A percentile compares a stretch with the other conserved stretches of the same genome.
These are phyloP conservation scores for Aspergillus ochraceoroseus DNA, from an alignment of 2,329 filamentous ascomycete genomes.

Conservation along the genomic window DNA sequence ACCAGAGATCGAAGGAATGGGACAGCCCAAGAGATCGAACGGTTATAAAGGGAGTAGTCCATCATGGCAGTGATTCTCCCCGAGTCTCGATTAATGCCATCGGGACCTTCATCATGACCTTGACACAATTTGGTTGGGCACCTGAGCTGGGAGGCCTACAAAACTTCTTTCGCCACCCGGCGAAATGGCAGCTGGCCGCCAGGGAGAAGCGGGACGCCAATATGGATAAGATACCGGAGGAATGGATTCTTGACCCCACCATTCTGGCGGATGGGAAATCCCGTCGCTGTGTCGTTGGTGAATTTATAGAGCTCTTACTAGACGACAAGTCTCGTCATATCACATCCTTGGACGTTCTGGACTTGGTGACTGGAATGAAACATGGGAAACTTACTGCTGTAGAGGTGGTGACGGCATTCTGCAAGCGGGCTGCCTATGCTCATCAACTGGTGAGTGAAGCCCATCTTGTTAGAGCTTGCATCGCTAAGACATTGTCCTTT, in stretches of 20 bases:
- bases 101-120: constrained; percentile 4
- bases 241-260: constrained; percentile 10
- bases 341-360: constrained; percentile 9
- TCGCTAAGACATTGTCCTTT: not conserved
- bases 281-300: constrained; percentile 9
- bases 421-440: constrained; percentile 12
- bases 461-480: not conserved
- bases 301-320: constrained; percentile 7
- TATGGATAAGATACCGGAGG: constrained; percentile 7
- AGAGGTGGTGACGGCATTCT: constrained; percentile 10
- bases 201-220: constrained; percentile 6
- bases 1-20: too few species aligned
- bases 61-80: constrained; percentile 6
- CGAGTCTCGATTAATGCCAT: too few species aligned
- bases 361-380: constrained; percentile 8
- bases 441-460: constrained; percentile 9
- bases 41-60: constrained; percentile 6
- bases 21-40: too few species aligned
- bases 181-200: constrained; percentile 7
- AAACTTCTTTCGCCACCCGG: constrained; percentile 4
- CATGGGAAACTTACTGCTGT: constrained; percentile 5
- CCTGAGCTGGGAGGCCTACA: constrained; percentile 9
- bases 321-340: constrained; percentile 7
- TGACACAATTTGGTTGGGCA: constrained; percentile 3
- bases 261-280: constrained; percentile 6